These are phyloP conservation scores for Fraxinus sp. DNA, from an alignment of 305 asterid genomes.

Conservation along the genomic window DNA sequence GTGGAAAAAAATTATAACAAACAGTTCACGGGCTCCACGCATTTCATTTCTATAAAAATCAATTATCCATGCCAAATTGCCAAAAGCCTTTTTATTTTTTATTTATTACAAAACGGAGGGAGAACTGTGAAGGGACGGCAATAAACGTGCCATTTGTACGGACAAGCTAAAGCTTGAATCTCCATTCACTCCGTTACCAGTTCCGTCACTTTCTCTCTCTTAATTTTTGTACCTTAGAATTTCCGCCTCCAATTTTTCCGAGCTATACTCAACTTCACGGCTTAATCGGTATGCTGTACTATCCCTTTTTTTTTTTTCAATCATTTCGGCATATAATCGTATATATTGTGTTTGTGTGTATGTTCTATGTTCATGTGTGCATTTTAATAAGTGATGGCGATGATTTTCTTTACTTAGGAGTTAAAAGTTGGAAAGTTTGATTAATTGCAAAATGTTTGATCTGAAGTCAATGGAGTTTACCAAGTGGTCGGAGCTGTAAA, in stretches of 20 bases:
- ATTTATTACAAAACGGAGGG: neutral
- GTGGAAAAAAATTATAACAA: neutral
- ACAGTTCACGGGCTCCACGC: constrained; percentile 14
- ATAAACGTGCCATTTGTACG: neutral
- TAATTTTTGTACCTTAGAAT: neutral
- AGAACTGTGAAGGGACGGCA: constrained; percentile 10
- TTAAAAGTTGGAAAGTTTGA: neutral
- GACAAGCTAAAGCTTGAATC: neutral
- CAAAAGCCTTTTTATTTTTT: neutral
- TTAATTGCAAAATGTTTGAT: neutral
- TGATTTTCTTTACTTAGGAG: neutral
- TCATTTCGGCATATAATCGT: neutral
- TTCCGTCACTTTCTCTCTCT: neutral
- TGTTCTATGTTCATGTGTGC: neutral
- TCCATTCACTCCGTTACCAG: neutral
- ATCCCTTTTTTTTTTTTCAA: neutral
- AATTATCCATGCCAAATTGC: neutral
- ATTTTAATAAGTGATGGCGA: neutral
- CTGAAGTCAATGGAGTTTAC: neutral
- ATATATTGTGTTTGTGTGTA: neutral
- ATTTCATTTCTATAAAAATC: neutral
- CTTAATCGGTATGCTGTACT: neutral
- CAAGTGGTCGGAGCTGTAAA: neutral
- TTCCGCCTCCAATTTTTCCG: neutral
- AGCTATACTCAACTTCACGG: neutral